Evolutionary conservation across 2,329 filamentous ascomycete genomes (phyloP).

Genomic region (Canariomyces notabilis): DNA sequence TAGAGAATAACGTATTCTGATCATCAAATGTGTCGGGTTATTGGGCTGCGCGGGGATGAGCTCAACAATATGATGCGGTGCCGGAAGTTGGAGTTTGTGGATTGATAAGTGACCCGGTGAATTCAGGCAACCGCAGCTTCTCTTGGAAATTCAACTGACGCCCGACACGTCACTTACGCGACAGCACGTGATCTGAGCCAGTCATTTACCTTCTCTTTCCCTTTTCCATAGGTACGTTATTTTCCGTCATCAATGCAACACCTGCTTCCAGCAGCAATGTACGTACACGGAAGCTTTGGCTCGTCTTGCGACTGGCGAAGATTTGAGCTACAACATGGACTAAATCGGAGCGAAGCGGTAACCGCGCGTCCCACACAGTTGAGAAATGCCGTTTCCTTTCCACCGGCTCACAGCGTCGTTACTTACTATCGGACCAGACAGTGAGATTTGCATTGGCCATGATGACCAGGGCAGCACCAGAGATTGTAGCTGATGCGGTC

Average conservation of each 20-base stretch:
- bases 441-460: conserved; percentile 37
- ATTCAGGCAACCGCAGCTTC: not conserved
- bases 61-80: not conserved
- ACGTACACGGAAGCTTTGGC: no score
- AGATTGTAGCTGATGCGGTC: no score
- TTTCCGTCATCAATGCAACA: no score
- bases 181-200: conserved; percentile 12
- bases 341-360: no score
- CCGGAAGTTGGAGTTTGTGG: not conserved
- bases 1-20: not conserved
- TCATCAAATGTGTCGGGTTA: not conserved
- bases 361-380: conserved; percentile 6
- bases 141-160: not conserved
- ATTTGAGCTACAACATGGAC: no score
- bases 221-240: no score
- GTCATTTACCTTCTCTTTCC: no score
- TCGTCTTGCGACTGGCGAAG: no score
- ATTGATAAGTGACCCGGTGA: not conserved
- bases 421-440: conserved; percentile 2
- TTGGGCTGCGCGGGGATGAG: no score
- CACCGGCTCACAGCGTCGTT: conserved; percentile 1
- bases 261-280: no score
- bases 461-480: no score
- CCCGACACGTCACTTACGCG: conserved; percentile 18
- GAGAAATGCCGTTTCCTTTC: conserved; percentile 6